These are phyloP conservation scores for Hortiboletus flavorubellus DNA, from an alignment of 768 basidiomycete species.

Conservation along the genomic window DNA sequence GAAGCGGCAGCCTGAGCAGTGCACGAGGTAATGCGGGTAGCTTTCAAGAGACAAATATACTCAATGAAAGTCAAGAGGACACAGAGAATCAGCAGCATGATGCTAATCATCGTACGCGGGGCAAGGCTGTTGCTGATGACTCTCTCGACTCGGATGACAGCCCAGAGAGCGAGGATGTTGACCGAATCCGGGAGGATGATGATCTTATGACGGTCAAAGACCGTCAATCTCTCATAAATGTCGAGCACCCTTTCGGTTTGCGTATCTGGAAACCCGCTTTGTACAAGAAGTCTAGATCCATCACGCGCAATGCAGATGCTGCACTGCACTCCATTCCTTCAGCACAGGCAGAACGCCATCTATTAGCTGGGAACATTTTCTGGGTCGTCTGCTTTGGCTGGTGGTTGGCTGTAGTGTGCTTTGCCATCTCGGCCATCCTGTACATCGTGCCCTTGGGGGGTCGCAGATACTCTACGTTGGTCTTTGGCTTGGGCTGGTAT, in stretches of 20 bases:
- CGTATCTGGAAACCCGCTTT: slow-evolving; percentile 99
- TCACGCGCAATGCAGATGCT: slow-evolving; percentile 94
- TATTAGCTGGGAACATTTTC: slow-evolving; percentile 90
- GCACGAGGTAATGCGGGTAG: slow-evolving; percentile 46
- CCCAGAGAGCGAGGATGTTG: slow-evolving; percentile 32
- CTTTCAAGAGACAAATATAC: slow-evolving; percentile 39
- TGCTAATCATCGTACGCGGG: slow-evolving; percentile 25
- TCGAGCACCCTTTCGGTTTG: slow-evolving; percentile 97
- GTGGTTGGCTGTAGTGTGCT: slow-evolving; percentile 81
- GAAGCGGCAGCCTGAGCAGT: slow-evolving; percentile 65
- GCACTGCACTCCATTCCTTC: slow-evolving; percentile 92
- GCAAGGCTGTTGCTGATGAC: slow-evolving; percentile 45
- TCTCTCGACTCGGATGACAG: slow-evolving; percentile 40
- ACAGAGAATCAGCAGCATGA: slow-evolving; percentile 36
- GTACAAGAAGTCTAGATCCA: slow-evolving; percentile 96
- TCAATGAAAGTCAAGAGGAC: slow-evolving; percentile 57
- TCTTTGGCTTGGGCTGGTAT: slow-evolving; percentile 95
- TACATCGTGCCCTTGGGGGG: slow-evolving; percentile 79
- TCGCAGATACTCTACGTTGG: slow-evolving; percentile 74
- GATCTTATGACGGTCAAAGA: slow-evolving; percentile 93
- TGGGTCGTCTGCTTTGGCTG: slow-evolving; percentile 91
- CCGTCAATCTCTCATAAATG: slow-evolving; percentile 96
- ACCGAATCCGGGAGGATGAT: slow-evolving; percentile 43
- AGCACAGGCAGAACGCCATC: slow-evolving; percentile 88
- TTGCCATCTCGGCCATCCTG: slow-evolving; percentile 63